These are phyloP conservation scores for Lactifluus piperatus DNA, from an alignment of 768 basidiomycete species.

Conservation along the genomic window DNA sequence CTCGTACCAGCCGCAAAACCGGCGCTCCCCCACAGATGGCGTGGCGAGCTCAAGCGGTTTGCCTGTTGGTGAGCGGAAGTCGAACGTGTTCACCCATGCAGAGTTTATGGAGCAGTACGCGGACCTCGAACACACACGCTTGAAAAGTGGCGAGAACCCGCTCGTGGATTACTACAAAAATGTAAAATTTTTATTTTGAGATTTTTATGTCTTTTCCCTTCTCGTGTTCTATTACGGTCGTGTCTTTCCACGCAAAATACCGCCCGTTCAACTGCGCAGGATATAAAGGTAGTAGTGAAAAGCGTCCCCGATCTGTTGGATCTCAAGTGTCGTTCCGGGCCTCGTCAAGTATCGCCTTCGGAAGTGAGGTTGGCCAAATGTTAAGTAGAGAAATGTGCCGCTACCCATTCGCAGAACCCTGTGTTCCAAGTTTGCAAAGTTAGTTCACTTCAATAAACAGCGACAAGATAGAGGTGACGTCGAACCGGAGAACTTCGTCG, in stretches of 20 bases:
- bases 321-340: constrained; percentile 50
- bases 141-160: constrained; percentile 81
- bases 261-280: constrained; percentile 33
- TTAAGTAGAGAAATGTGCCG: constrained; percentile 68
- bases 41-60: constrained; percentile 65
- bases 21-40: constrained; percentile 61
- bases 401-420: constrained; percentile 55
- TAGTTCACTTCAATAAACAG: background rate
- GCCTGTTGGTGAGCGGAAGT: constrained; percentile 74
- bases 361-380: constrained; percentile 88
- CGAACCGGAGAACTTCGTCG: constrained; percentile 62
- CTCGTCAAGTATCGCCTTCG: constrained; percentile 56
- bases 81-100: constrained; percentile 76
- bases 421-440: background rate
- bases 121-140: constrained; percentile 56
- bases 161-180: constrained; percentile 87
- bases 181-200: constrained; percentile 84
- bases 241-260: background rate
- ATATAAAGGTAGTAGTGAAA: constrained; percentile 83
- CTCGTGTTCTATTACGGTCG: no score
- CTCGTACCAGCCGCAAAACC: constrained; percentile 45
- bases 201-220: constrained; percentile 28
- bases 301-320: constrained; percentile 63
- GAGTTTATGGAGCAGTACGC: constrained; percentile 87
- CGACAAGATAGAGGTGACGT: background rate